Evolutionary conservation across 495 filamentous ascomycete genomes (phyloP).

Genomic region (Saxophila tyrrhenica): DNA sequence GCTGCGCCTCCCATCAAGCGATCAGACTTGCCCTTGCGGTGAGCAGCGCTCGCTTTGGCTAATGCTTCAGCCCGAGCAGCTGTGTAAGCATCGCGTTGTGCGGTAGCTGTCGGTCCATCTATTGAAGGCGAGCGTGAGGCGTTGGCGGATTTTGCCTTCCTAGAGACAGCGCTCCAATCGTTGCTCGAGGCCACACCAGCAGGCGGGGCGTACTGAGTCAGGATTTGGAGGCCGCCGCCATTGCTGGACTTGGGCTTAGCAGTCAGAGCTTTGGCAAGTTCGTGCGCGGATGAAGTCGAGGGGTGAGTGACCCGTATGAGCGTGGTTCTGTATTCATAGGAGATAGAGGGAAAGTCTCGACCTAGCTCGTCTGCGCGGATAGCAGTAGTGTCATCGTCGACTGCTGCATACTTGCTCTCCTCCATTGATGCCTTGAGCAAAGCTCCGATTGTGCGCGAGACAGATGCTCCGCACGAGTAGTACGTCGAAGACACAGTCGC

Average conservation of each 20-base stretch:
- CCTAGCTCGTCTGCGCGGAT: constrained; percentile 39
- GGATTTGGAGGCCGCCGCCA: constrained; percentile 25
- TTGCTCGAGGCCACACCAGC: constrained; percentile 3
- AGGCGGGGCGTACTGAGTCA: constrained; percentile 31
- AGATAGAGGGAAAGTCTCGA: constrained; percentile 40
- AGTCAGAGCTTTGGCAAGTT: constrained; percentile 45
- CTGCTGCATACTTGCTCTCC: constrained; percentile 24
- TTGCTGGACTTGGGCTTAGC: constrained; percentile 13
- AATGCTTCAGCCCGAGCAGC: constrained; percentile 39
- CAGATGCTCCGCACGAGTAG: constrained; percentile 48
- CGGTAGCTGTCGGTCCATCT: neutral
- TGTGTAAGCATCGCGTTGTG: constrained; percentile 30
- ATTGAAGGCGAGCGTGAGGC: constrained; percentile 13
- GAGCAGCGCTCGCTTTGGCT: constrained; percentile 47
- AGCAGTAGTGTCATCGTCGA: constrained; percentile 21
- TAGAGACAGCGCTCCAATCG: neutral
- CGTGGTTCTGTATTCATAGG: constrained; percentile 34
- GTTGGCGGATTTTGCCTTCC: neutral
- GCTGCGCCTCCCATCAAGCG: constrained; percentile 55
- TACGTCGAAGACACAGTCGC: constrained; percentile 48
- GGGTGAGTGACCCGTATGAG: constrained; percentile 46
- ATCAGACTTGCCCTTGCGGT: constrained; percentile 53
- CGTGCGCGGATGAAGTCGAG: constrained; percentile 43
- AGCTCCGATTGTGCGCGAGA: constrained; percentile 42
- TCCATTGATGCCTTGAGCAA: constrained; percentile 32